Evolutionary conservation across 805 yeast genomes (phyloP).

Genomic region (Metschnikowia orientalis): DNA sequence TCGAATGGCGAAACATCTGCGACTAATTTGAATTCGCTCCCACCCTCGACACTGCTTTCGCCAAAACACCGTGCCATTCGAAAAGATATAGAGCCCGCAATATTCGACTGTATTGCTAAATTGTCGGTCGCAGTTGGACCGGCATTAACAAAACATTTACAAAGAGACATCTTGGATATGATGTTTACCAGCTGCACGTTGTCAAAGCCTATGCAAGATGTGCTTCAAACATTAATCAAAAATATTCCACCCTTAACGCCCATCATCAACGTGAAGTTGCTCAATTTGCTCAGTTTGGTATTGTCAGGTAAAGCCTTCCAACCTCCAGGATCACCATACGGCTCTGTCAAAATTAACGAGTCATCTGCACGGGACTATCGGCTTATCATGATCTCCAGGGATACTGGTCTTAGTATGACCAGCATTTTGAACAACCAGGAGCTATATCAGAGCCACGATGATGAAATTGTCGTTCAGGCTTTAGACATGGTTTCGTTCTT

Average conservation of each 20-base stretch:
- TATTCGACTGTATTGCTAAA: constrained; percentile 84
- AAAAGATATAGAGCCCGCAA: constrained; percentile 75
- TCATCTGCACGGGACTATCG: constrained; percentile 75
- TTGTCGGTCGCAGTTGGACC: constrained; percentile 89
- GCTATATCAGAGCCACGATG: constrained; percentile 33
- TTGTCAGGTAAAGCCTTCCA: constrained; percentile 77
- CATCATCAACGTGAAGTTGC: constrained; percentile 63
- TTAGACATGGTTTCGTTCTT: constrained; percentile 72
- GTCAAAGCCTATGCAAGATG: constrained; percentile 76
- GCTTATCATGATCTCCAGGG: constrained; percentile 65
- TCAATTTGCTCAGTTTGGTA: constrained; percentile 68
- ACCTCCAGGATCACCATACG: constrained; percentile 83
- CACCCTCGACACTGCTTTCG: constrained; percentile 30
- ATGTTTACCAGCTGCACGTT: constrained; percentile 74
- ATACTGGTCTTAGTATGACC: constrained; percentile 48
- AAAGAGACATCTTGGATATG: constrained; percentile 72
- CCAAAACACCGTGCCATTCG: constrained; percentile 54
- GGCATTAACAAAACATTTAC: constrained; percentile 83
- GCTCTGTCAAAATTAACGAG: constrained; percentile 53
- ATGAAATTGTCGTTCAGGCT: constrained; percentile 64
- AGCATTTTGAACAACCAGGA: constrained; percentile 29
- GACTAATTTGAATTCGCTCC: constrained; percentile 22
- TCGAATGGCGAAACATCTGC: constrained; percentile 21
- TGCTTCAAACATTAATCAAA: constrained; percentile 60
- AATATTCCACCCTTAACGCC: constrained; percentile 78